Evolutionary conservation across 2,329 filamentous ascomycete species (phyloP), one percentile per base, ranked within the genome.

Genomic region (Fusarium newnesense): DNA sequence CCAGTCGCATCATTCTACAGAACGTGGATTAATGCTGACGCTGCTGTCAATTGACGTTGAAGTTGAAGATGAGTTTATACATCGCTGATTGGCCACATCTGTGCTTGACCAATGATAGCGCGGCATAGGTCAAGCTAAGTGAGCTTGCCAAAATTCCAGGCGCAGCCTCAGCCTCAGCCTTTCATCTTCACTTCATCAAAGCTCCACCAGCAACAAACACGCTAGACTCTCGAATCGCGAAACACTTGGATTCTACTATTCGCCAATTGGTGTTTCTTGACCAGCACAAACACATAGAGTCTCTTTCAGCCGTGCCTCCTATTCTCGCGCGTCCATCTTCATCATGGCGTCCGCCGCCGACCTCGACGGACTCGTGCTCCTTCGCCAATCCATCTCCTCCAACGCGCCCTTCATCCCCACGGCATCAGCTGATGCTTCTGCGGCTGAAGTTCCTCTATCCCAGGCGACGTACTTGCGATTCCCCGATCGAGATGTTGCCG

Each of bases 391-490:
- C 73, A 96, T 98, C 83, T 90, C 92, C 61, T 88, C 90, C 64
- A 88, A 87, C 76, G 89, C 87, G 77, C 83, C 91, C 57, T 92
- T 95, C 64, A 88, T 94, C 61, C 93, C 95, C 47, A 94, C 92
- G 65, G 92, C 90, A 64, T 92, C 91, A 62, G 84, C 90, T 75
- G 91, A 94, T 77, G 86, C 90, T 19, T 86, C 89, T 53, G 87
- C 88, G 32, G 84, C 87, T 60, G 88, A 92, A 76, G 90, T 92
- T 18, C 81, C 86, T 72, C 89, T 98, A 57, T 90, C 94, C 57
- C 85, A 90, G 79, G 94, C 95, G n/a, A 93, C 91, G 13, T 90
- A 95, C 79, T 88, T 97, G 65, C 90, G 91, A 75, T 96, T 98
- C 85, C 88, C 87, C 67, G 88, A 88, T 56, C 81, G 85, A 60